These are phyloP conservation scores for Clitopilus hobsonii DNA, from an alignment of 768 basidiomycete genomes.

Conservation along the genomic window DNA sequence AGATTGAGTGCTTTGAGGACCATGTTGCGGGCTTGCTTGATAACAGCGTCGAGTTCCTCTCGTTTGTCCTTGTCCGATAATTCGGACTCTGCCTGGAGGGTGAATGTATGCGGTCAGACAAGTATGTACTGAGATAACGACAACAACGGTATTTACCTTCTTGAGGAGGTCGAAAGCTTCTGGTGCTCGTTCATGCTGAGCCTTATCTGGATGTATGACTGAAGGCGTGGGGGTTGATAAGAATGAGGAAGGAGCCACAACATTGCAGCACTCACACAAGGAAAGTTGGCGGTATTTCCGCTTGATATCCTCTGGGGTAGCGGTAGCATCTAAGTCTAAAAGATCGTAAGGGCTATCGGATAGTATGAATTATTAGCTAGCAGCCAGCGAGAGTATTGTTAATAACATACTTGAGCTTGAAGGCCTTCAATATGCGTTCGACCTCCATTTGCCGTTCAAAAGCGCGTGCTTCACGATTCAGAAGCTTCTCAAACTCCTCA, in stretches of 20 bases:
- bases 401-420: constrained; percentile 92
- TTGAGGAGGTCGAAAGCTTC: constrained; percentile 94
- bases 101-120: neutral
- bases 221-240: constrained; percentile 6
- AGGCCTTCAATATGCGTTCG: constrained; percentile 87
- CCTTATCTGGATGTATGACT: constrained; percentile 99
- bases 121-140: neutral
- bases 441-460: constrained; percentile 87
- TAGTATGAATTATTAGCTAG: no score
- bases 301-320: constrained; percentile 81
- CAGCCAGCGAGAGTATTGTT: no score
- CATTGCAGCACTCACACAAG: constrained; percentile 52
- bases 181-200: constrained; percentile 78
- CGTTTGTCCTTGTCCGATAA: constrained; percentile 75
- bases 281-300: constrained; percentile 83
- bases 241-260: neutral
- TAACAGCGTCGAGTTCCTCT: constrained; percentile 75
- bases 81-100: constrained; percentile 78
- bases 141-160: constrained; percentile 50
- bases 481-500: constrained; percentile 71
- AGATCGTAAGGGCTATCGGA: constrained; percentile 86
- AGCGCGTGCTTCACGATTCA: constrained; percentile 76
- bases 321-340: constrained; percentile 70
- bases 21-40: constrained; percentile 66
- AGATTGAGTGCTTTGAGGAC: constrained; percentile 63